Conservation (phyloP, 2,329 filamentous ascomycete species). For the Capronia epimyces region DNA sequence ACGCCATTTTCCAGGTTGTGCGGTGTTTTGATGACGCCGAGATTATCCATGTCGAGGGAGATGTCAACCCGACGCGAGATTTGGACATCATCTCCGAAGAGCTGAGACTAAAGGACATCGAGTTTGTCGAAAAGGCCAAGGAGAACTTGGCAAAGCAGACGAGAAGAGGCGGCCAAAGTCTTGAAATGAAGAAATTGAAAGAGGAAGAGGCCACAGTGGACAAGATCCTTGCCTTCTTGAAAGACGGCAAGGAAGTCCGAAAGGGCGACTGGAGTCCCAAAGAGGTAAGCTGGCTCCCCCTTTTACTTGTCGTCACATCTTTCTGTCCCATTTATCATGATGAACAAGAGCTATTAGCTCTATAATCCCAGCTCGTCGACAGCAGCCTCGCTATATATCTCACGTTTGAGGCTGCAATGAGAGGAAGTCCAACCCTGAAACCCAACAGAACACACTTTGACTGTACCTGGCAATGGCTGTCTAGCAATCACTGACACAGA, state of each 20-base stretch:
- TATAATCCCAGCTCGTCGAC: constrained; percentile 99
- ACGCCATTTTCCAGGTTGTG: constrained; percentile 96
- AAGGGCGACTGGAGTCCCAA: constrained; percentile 86
- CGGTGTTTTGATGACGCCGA: constrained; percentile 98
- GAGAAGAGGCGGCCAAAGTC: constrained; percentile 81
- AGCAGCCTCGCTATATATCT: constrained; percentile 58
- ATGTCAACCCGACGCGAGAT: constrained; percentile 91
- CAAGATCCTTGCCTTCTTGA: constrained; percentile 76
- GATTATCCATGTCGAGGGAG: constrained; percentile 98
- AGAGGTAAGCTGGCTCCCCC: constrained; percentile 73
- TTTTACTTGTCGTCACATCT: constrained; percentile 24
- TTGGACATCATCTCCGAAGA: constrained; percentile 96
- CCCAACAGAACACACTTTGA: constrained; percentile 19
- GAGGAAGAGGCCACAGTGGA: constrained; percentile 91
- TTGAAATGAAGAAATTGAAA: constrained; percentile 96
- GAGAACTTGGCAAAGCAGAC: constrained; percentile 94
- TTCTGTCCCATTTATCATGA: constrained; percentile 56
- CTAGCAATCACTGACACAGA: constrained; percentile 19
- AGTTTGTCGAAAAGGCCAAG: constrained; percentile 93
- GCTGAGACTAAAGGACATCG: constrained; percentile 86
- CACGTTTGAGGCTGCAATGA: constrained; percentile 77
- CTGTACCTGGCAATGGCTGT: background rate
- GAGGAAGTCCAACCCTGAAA: constrained; percentile 73
- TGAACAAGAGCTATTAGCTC: constrained; percentile 97
- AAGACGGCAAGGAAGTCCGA: constrained; percentile 87